Percentiles rank a stretch among this genome's conserved stretches.
Conservation (phyloP, 306 rosid species). For the Canavalia gladiata region DNA sequence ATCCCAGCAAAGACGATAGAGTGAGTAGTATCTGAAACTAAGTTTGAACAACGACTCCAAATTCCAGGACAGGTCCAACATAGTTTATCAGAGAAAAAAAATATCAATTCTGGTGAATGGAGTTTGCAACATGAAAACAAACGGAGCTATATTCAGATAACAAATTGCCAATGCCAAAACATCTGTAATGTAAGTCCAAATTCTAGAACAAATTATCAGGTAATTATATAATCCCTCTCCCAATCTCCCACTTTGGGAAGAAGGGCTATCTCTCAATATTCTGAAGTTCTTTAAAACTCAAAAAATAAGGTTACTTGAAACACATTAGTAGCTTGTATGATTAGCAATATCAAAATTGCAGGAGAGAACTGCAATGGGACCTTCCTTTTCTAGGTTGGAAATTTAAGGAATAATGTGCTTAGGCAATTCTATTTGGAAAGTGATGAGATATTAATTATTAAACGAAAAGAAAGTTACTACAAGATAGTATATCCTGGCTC, state of each 20-base stretch:
- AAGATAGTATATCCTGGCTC: neutral
- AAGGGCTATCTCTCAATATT: neutral
- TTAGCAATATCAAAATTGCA: constrained; percentile 14
- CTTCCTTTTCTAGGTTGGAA: constrained; percentile 13
- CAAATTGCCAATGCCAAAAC: too few species aligned
- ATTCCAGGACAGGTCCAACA: too few species aligned
- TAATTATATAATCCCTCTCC: neutral
- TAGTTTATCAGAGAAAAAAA: too few species aligned
- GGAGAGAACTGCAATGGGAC: neutral
- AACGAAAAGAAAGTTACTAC: neutral
- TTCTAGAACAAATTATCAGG: constrained; percentile 1
- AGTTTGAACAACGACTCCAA: too few species aligned
- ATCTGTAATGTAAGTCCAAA: neutral
- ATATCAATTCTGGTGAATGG: too few species aligned
- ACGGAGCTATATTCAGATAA: too few species aligned
- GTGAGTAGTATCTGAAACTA: neutral
- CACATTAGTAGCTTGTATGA: constrained; percentile 7
- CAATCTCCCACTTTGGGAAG: neutral
- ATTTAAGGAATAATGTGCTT: neutral
- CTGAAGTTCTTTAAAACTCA: neutral
- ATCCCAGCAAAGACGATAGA: neutral
- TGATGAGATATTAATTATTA: neutral
- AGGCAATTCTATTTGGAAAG: neutral
- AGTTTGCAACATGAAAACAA: too few species aligned
- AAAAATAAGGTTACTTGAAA: neutral